phyloP scores from a whole-genome alignment of 768 basidiomycete species.

The Lactarius hengduanensis region DNA sequence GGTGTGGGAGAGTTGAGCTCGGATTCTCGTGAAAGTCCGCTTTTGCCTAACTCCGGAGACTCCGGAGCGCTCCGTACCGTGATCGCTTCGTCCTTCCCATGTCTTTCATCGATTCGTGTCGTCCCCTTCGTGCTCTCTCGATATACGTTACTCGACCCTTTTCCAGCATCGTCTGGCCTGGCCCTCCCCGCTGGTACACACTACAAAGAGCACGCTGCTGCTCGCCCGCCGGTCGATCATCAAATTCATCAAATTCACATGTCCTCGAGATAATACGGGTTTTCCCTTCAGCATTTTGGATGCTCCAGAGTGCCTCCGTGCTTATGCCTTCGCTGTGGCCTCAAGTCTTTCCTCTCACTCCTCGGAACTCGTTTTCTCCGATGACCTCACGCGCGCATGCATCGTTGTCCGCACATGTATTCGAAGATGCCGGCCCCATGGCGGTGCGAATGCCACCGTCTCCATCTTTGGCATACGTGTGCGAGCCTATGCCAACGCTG shows the following conservation, averaged over 20 bases:
- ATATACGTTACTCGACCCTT: neutral
- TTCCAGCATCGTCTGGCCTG: no score
- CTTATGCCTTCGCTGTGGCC: neutral
- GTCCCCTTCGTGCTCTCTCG: no score
- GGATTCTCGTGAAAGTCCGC: no score
- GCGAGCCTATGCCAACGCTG: neutral
- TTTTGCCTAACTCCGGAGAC: neutral
- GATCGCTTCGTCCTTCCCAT: neutral
- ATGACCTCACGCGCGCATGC: neutral
- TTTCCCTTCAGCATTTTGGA: no score
- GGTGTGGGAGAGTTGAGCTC: no score
- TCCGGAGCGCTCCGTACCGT: neutral
- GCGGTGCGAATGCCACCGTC: neutral
- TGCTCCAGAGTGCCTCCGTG: no score
- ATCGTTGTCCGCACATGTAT: slow-evolving; percentile 2
- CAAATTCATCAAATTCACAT: no score
- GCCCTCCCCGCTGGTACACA: no score
- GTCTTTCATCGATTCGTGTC: neutral
- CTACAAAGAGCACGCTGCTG: neutral
- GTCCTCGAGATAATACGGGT: no score
- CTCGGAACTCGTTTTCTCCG: neutral
- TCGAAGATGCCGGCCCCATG: neutral
- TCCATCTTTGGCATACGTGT: slow-evolving; percentile 1
- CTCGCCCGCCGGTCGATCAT: neutral
- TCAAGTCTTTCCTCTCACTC: neutral